Evolutionary conservation across 1,284 basidiomycete genomes (phyloP).

Genomic region (Ustilago tritici): DNA sequence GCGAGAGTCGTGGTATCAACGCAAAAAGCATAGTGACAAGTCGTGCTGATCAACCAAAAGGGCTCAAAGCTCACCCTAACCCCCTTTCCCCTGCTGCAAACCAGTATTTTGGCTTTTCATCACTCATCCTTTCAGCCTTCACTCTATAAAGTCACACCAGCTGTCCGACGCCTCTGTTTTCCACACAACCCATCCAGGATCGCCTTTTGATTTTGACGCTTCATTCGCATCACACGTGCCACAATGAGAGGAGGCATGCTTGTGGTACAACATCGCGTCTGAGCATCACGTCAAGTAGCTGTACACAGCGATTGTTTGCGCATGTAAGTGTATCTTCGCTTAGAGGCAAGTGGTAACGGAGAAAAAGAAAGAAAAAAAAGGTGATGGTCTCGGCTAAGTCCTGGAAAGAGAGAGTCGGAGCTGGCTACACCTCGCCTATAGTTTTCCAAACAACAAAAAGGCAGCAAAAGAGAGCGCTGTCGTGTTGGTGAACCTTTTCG

Average conservation of each 20-base stretch:
- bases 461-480: neutral
- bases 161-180: neutral
- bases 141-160: conserved; percentile 2
- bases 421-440: conserved; percentile 3
- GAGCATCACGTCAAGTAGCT: neutral
- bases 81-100: neutral
- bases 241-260: neutral
- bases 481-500: too few relatives aligned
- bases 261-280: neutral
- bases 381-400: conserved; percentile 34
- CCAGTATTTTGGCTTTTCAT: neutral
- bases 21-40: conserved; percentile 1
- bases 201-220: neutral
- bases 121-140: neutral
- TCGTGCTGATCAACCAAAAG: neutral
- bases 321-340: neutral
- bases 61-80: conserved; percentile 3
- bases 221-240: neutral
- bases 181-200: neutral
- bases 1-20: neutral
- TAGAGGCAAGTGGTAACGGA: neutral
- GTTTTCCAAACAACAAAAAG: neutral
- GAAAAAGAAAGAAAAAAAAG: neutral
- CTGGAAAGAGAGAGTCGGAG: conserved; percentile 5
- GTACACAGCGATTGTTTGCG: too few relatives aligned